Evolutionary conservation across 2,329 filamentous ascomycete genomes (phyloP).

Genomic region (Fusarium longipes): DNA sequence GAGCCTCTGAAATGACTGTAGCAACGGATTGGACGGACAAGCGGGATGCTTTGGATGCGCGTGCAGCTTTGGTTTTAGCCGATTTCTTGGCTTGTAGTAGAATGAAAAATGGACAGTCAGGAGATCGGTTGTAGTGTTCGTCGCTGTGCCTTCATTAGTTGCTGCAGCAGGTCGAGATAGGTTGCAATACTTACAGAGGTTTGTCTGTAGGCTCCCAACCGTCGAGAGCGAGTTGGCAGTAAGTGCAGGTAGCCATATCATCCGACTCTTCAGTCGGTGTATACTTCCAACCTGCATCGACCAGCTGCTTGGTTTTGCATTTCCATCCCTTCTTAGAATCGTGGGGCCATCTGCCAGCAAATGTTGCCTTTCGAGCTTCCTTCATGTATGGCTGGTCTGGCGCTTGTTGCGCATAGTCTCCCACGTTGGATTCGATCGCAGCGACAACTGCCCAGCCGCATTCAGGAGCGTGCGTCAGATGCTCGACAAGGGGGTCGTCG

Average conservation of each 20-base stretch:
- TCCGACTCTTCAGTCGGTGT: slow-evolving; percentile 85
- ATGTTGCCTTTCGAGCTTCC: slow-evolving; percentile 84
- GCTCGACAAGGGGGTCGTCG: slow-evolving; percentile 86
- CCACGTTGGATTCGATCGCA: slow-evolving; percentile 69
- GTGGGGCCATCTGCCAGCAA: slow-evolving; percentile 87
- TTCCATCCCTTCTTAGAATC: slow-evolving; percentile 89
- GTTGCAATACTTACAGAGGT: slow-evolving; percentile 72
- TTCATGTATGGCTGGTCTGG: slow-evolving; percentile 78
- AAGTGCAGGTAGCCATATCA: slow-evolving; percentile 90
- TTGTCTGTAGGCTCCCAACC: slow-evolving; percentile 96
- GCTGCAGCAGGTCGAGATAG: neutral
- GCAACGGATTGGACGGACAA: slow-evolving; percentile 68
- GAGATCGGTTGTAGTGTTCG: slow-evolving; percentile 84
- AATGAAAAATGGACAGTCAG: slow-evolving; percentile 84
- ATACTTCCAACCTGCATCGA: slow-evolving; percentile 93
- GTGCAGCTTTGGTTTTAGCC: slow-evolving; percentile 63
- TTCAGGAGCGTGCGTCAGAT: slow-evolving; percentile 81
- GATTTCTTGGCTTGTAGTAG: slow-evolving; percentile 72
- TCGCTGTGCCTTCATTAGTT: slow-evolving; percentile 65
- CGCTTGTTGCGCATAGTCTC: slow-evolving; percentile 75
- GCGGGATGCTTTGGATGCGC: slow-evolving; percentile 76
- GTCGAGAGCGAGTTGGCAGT: slow-evolving; percentile 89
- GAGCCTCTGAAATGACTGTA: slow-evolving; percentile 62
- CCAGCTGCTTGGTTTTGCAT: slow-evolving; percentile 90
- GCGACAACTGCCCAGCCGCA: slow-evolving; percentile 89